Evolutionary conservation across 805 yeast species (phyloP).

Genomic region (Saccharomycopsis synnaedendra): DNA sequence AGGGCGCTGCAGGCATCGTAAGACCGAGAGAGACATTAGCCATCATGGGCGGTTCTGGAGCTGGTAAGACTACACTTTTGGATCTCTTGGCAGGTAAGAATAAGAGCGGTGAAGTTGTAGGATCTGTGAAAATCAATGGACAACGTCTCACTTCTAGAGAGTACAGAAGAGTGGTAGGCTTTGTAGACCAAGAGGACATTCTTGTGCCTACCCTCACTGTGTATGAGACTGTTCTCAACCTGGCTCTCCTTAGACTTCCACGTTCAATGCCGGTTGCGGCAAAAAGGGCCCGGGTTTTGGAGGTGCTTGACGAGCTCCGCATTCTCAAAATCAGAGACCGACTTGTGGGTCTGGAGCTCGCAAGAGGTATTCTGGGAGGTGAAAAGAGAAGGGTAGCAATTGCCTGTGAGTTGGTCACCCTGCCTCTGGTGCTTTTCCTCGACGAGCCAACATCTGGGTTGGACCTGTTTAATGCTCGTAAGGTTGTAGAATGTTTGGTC

Average conservation of each 20-base stretch:
- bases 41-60: conserved; percentile 98
- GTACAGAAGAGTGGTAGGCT: conserved; percentile 67
- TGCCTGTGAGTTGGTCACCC: conserved; percentile 86
- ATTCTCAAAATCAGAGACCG: conserved; percentile 76
- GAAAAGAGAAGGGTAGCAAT: conserved; percentile 87
- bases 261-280: conserved; percentile 60
- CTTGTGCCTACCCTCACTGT: conserved; percentile 89
- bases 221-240: conserved; percentile 86
- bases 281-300: conserved; percentile 70
- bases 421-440: conserved; percentile 70
- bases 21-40: conserved; percentile 87
- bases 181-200: conserved; percentile 93
- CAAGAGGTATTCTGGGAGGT: conserved; percentile 90
- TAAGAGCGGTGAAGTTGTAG: conserved; percentile 61
- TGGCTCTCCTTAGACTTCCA: conserved; percentile 84
- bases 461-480: conserved; percentile 87
- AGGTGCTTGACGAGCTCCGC: conserved; percentile 76
- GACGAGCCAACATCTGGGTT: conserved; percentile 96
- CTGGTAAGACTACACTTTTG: conserved; percentile 89
- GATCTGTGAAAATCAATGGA: conserved; percentile 73
- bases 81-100: conserved; percentile 86
- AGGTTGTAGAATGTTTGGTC: conserved; percentile 78
- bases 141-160: conserved; percentile 29
- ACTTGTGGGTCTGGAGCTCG: conserved; percentile 78
- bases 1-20: conserved; percentile 60